Evolutionary conservation across 2,329 filamentous ascomycete genomes (phyloP).

Genomic region (Colletotrichum incanum): DNA sequence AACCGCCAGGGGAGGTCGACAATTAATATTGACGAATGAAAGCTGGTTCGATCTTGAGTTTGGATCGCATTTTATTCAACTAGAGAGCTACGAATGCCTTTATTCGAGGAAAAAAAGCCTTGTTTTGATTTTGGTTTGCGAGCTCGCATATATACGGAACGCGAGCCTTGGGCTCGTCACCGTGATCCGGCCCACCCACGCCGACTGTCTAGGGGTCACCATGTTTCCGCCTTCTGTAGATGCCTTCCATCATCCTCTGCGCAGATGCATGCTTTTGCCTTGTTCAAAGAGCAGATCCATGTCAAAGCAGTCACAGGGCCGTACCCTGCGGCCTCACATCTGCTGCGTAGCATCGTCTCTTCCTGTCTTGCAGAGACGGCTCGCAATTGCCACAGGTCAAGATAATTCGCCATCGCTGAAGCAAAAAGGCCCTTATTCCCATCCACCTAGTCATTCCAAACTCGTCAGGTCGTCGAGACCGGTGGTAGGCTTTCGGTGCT

Average conservation of each 20-base stretch:
- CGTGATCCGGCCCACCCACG: neutral
- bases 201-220: slow-evolving; percentile 25
- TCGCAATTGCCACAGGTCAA: neutral
- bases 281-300: neutral
- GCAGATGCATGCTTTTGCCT: slow-evolving; percentile 23
- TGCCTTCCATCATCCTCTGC: slow-evolving; percentile 19
- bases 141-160: slow-evolving; percentile 20
- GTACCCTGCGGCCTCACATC: neutral
- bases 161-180: slow-evolving; percentile 11
- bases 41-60: neutral
- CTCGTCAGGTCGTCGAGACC: slow-evolving; percentile 78
- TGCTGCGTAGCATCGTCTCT: slow-evolving; percentile 11
- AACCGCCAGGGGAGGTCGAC: slow-evolving; percentile 12
- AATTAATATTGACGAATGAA: neutral
- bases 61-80: neutral
- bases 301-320: neutral
- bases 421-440: slow-evolving; percentile 25
- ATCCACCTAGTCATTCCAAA: slow-evolving; percentile 69
- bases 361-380: neutral
- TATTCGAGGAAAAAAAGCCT: neutral
- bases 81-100: neutral
- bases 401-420: neutral
- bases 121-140: slow-evolving; percentile 22
- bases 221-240: slow-evolving; percentile 1
- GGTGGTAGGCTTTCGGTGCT: slow-evolving; percentile 70